Evolutionary conservation across 768 basidiomycete species (phyloP).

Genomic region (Tylopilus subfusipes): DNA sequence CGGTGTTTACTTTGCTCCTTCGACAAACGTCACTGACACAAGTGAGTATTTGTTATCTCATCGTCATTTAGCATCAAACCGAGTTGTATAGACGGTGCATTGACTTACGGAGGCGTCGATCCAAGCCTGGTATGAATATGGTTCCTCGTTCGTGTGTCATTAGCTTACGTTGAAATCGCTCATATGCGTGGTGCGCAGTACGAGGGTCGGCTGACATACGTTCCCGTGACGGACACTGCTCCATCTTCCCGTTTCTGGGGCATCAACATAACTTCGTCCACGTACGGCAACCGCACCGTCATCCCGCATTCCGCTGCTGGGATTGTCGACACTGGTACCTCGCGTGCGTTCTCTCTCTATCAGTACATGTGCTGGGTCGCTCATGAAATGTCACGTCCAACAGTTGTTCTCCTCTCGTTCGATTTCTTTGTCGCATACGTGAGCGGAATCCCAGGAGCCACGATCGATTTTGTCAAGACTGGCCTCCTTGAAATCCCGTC

Average conservation of each 20-base stretch:
- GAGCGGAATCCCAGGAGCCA: conserved; percentile 14
- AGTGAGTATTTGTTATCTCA: conserved; percentile 1
- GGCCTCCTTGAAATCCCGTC: conserved; percentile 18
- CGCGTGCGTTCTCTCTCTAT: conserved; percentile 6
- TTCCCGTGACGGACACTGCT: conserved; percentile 24
- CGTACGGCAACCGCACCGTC: conserved; percentile 12
- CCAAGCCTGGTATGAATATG: conserved; percentile 7
- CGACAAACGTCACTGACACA: conserved; percentile 9
- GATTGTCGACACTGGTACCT: conserved; percentile 30
- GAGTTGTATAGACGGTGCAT: conserved; percentile 18
- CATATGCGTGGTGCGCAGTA: conserved; percentile 9
- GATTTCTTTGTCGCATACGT: conserved; percentile 19
- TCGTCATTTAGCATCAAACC: background rate
- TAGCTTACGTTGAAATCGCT: background rate
- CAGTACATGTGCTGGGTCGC: conserved; percentile 1
- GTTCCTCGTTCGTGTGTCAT: background rate
- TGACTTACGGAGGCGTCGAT: conserved; percentile 26
- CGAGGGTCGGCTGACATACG: conserved; percentile 21
- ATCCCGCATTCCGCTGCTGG: conserved; percentile 25
- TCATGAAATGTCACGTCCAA: background rate
- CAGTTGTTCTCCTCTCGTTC: conserved; percentile 23
- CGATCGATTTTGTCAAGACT: background rate
- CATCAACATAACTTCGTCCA: conserved; percentile 21
- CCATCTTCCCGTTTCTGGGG: conserved; percentile 30
- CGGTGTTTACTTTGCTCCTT: conserved; percentile 21